A percentile compares a stretch with the other conserved stretches of the same genome.
These are phyloP conservation scores for Plasmodium yoelii DNA, from an alignment of 169 alveolate genomes.

Conservation along the genomic window DNA sequence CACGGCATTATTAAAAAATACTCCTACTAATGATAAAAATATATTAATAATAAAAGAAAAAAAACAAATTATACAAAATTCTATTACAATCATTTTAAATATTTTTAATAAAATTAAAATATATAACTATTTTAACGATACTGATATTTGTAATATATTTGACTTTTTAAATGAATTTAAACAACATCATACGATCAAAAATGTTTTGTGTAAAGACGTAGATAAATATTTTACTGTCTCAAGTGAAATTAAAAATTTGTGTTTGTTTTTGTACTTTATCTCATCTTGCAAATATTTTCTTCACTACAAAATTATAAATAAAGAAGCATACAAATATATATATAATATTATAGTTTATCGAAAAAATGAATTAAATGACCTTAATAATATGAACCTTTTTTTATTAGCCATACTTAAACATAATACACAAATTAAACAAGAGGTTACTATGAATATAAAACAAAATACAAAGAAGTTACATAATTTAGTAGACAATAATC, in stretches of 20 bases:
- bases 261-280: conserved; percentile 59
- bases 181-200: conserved; percentile 29
- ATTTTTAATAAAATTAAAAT: conserved; percentile 42
- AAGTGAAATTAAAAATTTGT: conserved; percentile 45
- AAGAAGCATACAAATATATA: conserved; percentile 29
- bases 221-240: conserved; percentile 52
- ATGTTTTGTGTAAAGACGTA: conserved; percentile 24
- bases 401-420: conserved; percentile 27
- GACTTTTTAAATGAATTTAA: conserved; percentile 75
- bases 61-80: conserved; percentile 21
- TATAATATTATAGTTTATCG: conserved; percentile 43
- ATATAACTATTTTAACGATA: conserved; percentile 24
- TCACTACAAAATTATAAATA: neutral
- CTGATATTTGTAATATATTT: conserved; percentile 67
- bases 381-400: conserved; percentile 55
- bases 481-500: neutral
- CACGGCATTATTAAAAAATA: conserved; percentile 6
- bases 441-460: neutral
- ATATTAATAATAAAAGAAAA: conserved; percentile 1
- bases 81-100: conserved; percentile 24
- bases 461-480: neutral
- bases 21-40: neutral
- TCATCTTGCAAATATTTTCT: conserved; percentile 7
- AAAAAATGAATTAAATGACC: conserved; percentile 23
- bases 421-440: neutral